A percentile compares a stretch with the other conserved stretches of the same genome.
Evolutionary conservation across 148 eudicot genomes (phyloP).

Genomic region (Polygonum aviculare): DNA sequence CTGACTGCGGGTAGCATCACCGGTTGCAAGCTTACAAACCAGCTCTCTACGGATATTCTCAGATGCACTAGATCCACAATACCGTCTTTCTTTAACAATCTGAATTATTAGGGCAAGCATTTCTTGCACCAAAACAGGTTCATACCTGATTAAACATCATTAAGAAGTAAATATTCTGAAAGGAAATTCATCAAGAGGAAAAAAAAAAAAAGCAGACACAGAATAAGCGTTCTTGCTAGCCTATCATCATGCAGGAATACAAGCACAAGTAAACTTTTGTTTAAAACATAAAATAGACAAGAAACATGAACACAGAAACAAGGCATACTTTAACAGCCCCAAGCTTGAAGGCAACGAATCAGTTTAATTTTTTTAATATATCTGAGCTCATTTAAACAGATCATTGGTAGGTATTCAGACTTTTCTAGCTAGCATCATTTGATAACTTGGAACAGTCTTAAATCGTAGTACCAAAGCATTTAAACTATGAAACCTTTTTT

Average conservation of each 20-base stretch:
- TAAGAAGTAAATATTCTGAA: background rate
- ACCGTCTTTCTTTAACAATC: constrained; percentile 86
- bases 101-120: constrained; percentile 80
- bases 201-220: background rate
- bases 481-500: background rate
- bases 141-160: constrained; percentile 52
- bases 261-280: background rate
- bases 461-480: background rate
- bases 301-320: background rate
- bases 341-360: background rate
- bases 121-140: constrained; percentile 72
- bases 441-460: background rate
- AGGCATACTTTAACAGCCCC: background rate
- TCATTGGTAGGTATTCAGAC: background rate
- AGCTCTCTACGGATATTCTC: constrained; percentile 84
- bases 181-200: background rate
- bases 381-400: background rate
- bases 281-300: background rate
- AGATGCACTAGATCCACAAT: constrained; percentile 58
- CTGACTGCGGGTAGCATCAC: constrained; percentile 90
- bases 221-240: background rate
- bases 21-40: constrained; percentile 73
- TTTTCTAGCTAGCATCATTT: background rate
- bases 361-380: background rate
- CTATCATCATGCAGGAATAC: background rate